These are phyloP conservation scores for Crucihimalaya himalaica DNA, from an alignment of 345 rosid genomes.

Conservation along the genomic window DNA sequence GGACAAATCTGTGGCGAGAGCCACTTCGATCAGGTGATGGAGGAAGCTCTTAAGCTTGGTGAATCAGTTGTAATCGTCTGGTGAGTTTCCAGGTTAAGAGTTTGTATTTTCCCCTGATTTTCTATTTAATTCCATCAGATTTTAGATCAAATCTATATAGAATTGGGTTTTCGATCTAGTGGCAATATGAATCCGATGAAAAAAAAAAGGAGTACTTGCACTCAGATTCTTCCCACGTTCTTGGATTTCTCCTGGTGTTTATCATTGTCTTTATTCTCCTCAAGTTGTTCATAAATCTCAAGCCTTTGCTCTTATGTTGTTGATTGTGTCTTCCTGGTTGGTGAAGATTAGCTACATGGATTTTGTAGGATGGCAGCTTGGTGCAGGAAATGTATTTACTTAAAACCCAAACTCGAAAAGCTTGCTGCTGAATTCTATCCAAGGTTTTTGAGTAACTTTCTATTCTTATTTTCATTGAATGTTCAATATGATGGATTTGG, in stretches of 20 bases:
- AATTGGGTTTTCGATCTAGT: not conserved
- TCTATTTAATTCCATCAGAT: not conserved
- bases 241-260: not conserved
- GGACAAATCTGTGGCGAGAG: constrained; percentile 58
- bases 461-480: constrained; percentile 10
- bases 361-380: constrained; percentile 90
- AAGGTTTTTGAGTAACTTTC: constrained; percentile 48
- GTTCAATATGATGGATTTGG: not conserved
- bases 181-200: not conserved
- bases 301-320: constrained; percentile 2
- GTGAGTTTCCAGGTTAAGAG: constrained; percentile 42
- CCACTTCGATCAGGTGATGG: constrained; percentile 73
- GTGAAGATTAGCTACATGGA: constrained; percentile 35
- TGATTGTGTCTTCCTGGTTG: constrained; percentile 19
- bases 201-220: constrained; percentile 4
- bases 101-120: not conserved
- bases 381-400: constrained; percentile 93
- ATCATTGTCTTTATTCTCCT: not conserved
- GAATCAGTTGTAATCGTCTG: constrained; percentile 68
- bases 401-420: constrained; percentile 86
- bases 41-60: constrained; percentile 72
- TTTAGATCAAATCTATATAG: not conserved
- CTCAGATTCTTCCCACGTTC: not conserved
- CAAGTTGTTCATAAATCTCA: not conserved
- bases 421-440: constrained; percentile 85